These are phyloP conservation scores for Ophiocordyceps unilateralis DNA, from an alignment of 2,329 filamentous ascomycete genomes.

Conservation along the genomic window DNA sequence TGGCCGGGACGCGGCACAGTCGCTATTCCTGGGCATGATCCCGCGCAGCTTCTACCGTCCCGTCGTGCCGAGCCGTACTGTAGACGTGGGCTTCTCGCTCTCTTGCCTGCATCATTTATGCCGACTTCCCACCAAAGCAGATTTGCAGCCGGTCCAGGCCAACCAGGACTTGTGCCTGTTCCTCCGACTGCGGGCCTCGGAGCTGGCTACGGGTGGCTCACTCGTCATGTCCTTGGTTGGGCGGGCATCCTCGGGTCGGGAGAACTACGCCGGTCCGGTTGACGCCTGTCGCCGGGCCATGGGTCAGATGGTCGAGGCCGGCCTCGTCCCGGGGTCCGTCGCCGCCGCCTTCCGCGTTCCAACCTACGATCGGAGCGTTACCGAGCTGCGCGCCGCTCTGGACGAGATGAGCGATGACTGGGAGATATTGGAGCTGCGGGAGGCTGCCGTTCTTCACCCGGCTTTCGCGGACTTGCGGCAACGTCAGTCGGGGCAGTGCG, in stretches of 20 bases:
- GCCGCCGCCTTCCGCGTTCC: neutral
- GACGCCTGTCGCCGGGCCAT: neutral
- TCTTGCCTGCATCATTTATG: conserved; percentile 1
- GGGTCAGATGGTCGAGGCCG: neutral
- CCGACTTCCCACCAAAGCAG: neutral
- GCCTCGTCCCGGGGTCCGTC: neutral
- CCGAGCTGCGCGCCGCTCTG: neutral
- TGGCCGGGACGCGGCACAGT: neutral
- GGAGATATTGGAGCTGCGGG: neutral
- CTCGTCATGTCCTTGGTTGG: neutral
- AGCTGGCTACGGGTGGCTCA: neutral
- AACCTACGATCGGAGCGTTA: neutral
- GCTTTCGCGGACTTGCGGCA: neutral
- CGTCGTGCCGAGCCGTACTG: neutral
- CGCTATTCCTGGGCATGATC: conserved; percentile 1
- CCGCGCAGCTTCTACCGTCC: conserved; percentile 1
- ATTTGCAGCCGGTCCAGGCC: neutral
- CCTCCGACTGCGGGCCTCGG: neutral
- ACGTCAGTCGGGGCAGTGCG: neutral
- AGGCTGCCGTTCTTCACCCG: neutral
- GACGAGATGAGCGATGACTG: neutral
- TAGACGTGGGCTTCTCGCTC: conserved; percentile 1
- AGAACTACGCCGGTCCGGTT: neutral
- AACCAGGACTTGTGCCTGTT: neutral
- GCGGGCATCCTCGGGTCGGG: neutral